Evolutionary conservation across 306 rosid genomes (phyloP).

Genomic region (Trifolium repens): DNA sequence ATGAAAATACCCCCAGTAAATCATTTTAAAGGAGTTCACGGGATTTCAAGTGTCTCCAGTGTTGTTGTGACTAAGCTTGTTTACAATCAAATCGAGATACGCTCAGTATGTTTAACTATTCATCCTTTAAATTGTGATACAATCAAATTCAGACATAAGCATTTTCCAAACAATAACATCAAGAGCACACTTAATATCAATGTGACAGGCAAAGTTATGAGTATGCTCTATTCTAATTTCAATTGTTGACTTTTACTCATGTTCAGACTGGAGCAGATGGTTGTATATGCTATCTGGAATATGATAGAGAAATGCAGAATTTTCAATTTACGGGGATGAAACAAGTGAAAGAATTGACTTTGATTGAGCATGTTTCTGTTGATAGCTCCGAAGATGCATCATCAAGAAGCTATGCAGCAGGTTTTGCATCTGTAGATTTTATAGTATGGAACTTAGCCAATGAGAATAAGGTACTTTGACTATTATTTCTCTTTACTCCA

Average conservation of each 20-base stretch:
- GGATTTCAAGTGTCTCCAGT: conserved; percentile 88
- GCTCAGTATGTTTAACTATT: conserved; percentile 62
- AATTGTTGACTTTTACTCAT: conserved; percentile 39
- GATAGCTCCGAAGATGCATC: conserved; percentile 47
- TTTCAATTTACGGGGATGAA: conserved; percentile 95
- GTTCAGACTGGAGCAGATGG: conserved; percentile 98
- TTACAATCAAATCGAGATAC: conserved; percentile 62
- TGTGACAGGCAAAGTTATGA: not conserved
- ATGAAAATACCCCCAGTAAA: conserved; percentile 56
- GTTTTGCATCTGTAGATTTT: conserved; percentile 91
- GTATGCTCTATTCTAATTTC: conserved; percentile 27
- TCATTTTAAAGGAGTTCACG: conserved; percentile 92
- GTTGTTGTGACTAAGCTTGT: conserved; percentile 56
- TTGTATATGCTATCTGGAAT: conserved; percentile 87
- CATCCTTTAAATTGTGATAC: conserved; percentile 24
- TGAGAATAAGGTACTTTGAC: conserved; percentile 73
- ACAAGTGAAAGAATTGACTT: conserved; percentile 88
- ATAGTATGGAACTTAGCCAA: conserved; percentile 77
- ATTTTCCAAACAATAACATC: conserved; percentile 9
- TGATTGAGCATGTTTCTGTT: conserved; percentile 63
- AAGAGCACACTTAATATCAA: conserved; percentile 28
- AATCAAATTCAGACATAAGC: conserved; percentile 21
- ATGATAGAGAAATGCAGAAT: conserved; percentile 56
- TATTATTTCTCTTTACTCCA: conserved; percentile 26
- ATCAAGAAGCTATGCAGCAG: conserved; percentile 73